Evolutionary conservation across 208 protist genomes (phyloP).

Genomic region (Acanthamoeba lenticulata): DNA sequence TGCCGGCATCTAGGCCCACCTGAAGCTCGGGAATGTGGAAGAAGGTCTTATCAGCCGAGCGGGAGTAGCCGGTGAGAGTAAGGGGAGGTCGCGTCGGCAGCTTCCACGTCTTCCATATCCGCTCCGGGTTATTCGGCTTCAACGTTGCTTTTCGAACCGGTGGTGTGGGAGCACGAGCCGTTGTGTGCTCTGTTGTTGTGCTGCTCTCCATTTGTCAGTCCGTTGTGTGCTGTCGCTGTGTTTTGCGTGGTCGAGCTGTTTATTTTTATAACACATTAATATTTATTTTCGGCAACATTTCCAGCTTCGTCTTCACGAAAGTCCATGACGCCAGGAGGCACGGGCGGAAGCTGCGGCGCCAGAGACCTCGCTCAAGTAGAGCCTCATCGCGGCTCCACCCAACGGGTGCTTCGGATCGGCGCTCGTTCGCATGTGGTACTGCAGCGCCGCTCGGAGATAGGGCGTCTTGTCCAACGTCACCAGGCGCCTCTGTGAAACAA

Average conservation of each 20-base stretch:
- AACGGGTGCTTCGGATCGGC: not conserved
- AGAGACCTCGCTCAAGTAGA: not conserved
- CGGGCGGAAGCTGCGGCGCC: no score
- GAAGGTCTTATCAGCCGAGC: constrained; percentile 57
- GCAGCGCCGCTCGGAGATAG: not conserved
- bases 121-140: constrained; percentile 28
- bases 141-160: not conserved
- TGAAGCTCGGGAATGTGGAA: constrained; percentile 34
- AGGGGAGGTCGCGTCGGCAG: not conserved
- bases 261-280: no score
- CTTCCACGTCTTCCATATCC: constrained; percentile 62
- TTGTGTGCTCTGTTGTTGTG: not conserved
- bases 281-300: no score
- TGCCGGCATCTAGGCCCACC: constrained; percentile 26
- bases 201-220: not conserved
- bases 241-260: no score
- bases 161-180: no score
- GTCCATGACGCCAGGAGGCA: no score
- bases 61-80: constrained; percentile 51
- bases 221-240: no score
- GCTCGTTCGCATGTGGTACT: not conserved
- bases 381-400: constrained; percentile 16
- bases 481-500: not conserved
- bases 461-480: constrained; percentile 13
- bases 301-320: no score